Evolutionary conservation across 2,329 filamentous ascomycete species (phyloP), one percentile per base, ranked within the genome.

Genomic region (Aspergillus terreus): DNA sequence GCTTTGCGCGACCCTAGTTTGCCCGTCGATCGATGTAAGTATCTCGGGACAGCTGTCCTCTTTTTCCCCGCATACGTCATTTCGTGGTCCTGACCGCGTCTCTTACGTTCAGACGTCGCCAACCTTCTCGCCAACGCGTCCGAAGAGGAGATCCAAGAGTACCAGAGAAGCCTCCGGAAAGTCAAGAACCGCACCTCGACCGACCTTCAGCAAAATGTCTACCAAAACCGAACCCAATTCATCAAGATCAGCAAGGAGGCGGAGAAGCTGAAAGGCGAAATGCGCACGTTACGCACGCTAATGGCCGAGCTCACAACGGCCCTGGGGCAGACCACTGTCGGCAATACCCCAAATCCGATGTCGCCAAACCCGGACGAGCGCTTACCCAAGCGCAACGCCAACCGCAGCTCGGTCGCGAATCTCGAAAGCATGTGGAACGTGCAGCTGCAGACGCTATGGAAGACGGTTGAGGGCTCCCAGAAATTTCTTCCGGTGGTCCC

Each of bases 201-300:
- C 45, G 92, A 97, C 62, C 78, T 99, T 19, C 92, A 97, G 71
- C 90, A 95, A 66, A 97, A 92, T 72, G 88, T 99, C 46, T 92
- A 95, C 72, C 92, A 96, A 71, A 99, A 99, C 71, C 85, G 94
- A 45, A 95, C 90, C 0, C 94, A 97, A 65, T 99, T 99, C 67
- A 97, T 99, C 78, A 95, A 95, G 72, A 97, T 99, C 71, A 96
- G 92, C 69, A 96, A 97, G 73, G 94, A 99, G 75, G 94, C 95
- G 2, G 94, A 99, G 73, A 96, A 96, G 75, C 83, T 99, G 52
- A 97, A 97, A 74, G 84, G 84, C 50, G 94, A 99, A 71, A 97
- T 99, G 94, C 84, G 90, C 47, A 89, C 89, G 6, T 81, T 99
- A 30, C 84, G 89, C 42, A 90, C 90, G 58, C 80, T 97, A 47